Conservation (phyloP, 257 asterid species). For the Phtheirospermum japonicum region DNA sequence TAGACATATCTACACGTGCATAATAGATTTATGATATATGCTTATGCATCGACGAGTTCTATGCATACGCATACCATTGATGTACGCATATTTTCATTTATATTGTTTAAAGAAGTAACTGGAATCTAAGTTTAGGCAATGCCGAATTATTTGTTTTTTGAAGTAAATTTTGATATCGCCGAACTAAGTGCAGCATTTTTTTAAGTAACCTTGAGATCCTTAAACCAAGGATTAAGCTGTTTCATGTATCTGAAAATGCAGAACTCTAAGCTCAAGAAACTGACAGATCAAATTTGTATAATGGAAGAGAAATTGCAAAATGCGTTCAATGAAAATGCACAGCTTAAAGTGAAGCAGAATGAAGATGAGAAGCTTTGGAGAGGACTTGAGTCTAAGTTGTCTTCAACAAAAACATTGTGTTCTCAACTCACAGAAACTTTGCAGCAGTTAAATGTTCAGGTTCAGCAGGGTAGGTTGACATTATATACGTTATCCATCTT, state of each 20-base stretch:
- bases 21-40: conserved; percentile 21
- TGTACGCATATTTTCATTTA: neutral
- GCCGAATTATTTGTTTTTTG: neutral
- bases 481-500: conserved; percentile 14
- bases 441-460: conserved; percentile 69
- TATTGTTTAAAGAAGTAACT: conserved; percentile 19
- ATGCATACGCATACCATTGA: neutral
- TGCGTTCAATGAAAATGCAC: conserved; percentile 84
- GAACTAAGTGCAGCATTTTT: neutral
- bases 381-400: conserved; percentile 86
- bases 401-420: conserved; percentile 70
- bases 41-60: neutral
- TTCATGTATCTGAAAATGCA: conserved; percentile 37
- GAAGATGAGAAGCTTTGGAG: conserved; percentile 96
- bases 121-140: conserved; percentile 17
- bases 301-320: conserved; percentile 87
- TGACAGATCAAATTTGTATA: conserved; percentile 56
- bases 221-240: conserved; percentile 25
- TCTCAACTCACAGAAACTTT: conserved; percentile 79
- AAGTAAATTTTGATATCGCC: neutral
- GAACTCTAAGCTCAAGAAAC: conserved; percentile 83
- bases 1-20: conserved; percentile 4
- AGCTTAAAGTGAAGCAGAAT: conserved; percentile 78
- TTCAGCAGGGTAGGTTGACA: conserved; percentile 62
- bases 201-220: conserved; percentile 18